A percentile compares a stretch with the other conserved stretches of the same genome.
phyloP scores from a whole-genome alignment of 768 basidiomycete species.

The Strobilomyces echinocephalus region DNA sequence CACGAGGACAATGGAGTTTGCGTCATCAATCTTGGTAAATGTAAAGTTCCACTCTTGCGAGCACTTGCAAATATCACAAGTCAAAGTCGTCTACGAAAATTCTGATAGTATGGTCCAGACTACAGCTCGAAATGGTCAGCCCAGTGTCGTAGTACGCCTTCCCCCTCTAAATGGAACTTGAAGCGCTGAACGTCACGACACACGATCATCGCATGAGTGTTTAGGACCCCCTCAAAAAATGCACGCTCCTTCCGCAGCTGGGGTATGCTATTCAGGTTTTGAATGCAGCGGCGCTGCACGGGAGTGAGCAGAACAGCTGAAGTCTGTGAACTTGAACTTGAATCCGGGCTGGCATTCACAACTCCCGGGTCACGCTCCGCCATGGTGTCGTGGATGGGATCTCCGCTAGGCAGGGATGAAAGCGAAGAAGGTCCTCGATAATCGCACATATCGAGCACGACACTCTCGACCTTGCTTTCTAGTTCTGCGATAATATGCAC shows the following conservation, averaged over 20 bases:
- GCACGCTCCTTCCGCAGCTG: slow-evolving; percentile 64
- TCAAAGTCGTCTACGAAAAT: no score
- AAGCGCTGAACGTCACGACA: slow-evolving; percentile 63
- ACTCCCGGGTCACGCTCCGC: background rate
- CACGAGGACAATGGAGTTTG: no score
- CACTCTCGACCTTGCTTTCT: slow-evolving; percentile 57
- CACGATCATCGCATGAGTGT: slow-evolving; percentile 70
- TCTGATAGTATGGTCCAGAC: background rate
- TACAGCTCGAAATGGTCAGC: slow-evolving; percentile 54
- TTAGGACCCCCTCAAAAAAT: slow-evolving; percentile 54
- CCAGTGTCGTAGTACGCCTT: slow-evolving; percentile 68
- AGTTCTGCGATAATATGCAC: slow-evolving; percentile 51
- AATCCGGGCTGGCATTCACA: background rate
- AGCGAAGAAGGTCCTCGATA: slow-evolving; percentile 25
- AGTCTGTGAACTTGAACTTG: slow-evolving; percentile 13
- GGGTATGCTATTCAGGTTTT: slow-evolving; percentile 63
- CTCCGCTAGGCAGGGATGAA: slow-evolving; percentile 4
- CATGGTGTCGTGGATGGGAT: background rate
- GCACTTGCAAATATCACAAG: no score
- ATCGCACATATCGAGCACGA: slow-evolving; percentile 53
- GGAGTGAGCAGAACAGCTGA: slow-evolving; percentile 51
- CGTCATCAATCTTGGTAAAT: no score
- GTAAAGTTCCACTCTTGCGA: no score
- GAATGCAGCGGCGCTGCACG: slow-evolving; percentile 52
- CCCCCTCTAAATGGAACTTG: slow-evolving; percentile 52